Evolutionary conservation across 2,329 filamentous ascomycete species (phyloP).

Genomic region (Pyrenophora seminiperda): DNA sequence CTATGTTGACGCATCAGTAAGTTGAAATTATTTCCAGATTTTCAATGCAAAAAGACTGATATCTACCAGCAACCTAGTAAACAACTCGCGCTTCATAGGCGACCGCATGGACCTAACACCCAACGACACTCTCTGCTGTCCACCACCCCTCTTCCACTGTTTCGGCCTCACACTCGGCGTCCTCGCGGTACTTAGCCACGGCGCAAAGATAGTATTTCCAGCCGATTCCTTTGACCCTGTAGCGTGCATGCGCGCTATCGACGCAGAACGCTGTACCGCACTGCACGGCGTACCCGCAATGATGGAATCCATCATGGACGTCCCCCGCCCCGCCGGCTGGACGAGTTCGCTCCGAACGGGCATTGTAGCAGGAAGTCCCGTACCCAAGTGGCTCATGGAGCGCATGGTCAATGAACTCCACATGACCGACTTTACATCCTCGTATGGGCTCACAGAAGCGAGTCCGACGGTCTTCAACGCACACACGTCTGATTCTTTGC

Average conservation of each 20-base stretch:
- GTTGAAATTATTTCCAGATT: neutral
- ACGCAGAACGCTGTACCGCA: slow-evolving; percentile 62
- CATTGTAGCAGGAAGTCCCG: slow-evolving; percentile 78
- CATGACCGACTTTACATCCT: slow-evolving; percentile 70
- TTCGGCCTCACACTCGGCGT: slow-evolving; percentile 81
- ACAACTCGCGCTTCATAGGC: slow-evolving; percentile 56
- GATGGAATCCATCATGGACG: slow-evolving; percentile 69
- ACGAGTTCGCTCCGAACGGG: slow-evolving; percentile 66
- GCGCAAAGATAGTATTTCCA: slow-evolving; percentile 76
- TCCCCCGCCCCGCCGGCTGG: slow-evolving; percentile 56
- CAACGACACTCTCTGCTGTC: slow-evolving; percentile 75
- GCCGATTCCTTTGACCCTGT: slow-evolving; percentile 71
- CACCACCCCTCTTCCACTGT: slow-evolving; percentile 84
- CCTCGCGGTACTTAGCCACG: slow-evolving; percentile 73
- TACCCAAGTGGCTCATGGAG: slow-evolving; percentile 76
- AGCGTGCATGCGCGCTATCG: slow-evolving; percentile 69
- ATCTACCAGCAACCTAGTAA: slow-evolving; percentile 43
- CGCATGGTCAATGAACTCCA: slow-evolving; percentile 71
- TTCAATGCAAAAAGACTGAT: neutral
- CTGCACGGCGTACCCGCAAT: slow-evolving; percentile 83
- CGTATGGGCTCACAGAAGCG: slow-evolving; percentile 72
- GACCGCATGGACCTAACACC: slow-evolving; percentile 72
- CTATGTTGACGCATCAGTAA: slow-evolving; percentile 49
- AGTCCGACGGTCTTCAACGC: slow-evolving; percentile 82
- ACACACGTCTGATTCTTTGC: slow-evolving; percentile 72